phyloP scores from a whole-genome alignment of 139 green algal species.

The Chlorella sp. region DNA sequence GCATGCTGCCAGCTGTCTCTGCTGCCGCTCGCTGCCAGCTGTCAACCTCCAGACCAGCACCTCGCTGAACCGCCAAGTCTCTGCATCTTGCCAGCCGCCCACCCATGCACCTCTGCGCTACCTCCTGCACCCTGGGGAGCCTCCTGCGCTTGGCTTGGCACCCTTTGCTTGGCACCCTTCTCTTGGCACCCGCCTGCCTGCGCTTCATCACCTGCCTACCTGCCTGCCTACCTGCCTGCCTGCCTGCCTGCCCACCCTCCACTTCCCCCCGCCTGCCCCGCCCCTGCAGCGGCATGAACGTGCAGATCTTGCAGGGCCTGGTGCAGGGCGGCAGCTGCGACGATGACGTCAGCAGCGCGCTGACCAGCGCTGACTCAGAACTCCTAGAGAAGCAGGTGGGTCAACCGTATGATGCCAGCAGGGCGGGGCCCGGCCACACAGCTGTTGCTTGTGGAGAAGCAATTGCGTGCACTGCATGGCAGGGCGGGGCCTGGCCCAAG shows the following conservation, averaged over 20 bases:
- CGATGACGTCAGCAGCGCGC: neutral
- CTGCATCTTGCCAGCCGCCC: no score
- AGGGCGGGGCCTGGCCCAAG: no score
- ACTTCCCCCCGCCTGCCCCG: neutral
- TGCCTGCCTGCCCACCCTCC: neutral
- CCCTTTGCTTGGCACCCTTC: neutral
- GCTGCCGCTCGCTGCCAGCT: no score
- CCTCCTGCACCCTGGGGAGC: no score
- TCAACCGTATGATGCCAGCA: no score
- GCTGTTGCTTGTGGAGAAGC: no score
- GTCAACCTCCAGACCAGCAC: no score
- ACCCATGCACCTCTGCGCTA: no score
- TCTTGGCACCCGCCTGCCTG: neutral
- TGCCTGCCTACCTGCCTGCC: neutral
- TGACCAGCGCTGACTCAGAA: neutral
- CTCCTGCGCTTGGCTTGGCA: neutral
- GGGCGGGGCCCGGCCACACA: no score
- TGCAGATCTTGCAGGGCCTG: conserved; percentile 56
- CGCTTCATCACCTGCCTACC: neutral
- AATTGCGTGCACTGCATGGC: no score
- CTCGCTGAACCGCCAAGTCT: no score
- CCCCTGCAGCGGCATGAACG: conserved; percentile 52
- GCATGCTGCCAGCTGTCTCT: no score
- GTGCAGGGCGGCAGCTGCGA: conserved; percentile 49
- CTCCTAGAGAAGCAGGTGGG: neutral